Conservation (phyloP, 2,329 filamentous ascomycete genomes). For the Sporothrix dimorphospora region DNA sequence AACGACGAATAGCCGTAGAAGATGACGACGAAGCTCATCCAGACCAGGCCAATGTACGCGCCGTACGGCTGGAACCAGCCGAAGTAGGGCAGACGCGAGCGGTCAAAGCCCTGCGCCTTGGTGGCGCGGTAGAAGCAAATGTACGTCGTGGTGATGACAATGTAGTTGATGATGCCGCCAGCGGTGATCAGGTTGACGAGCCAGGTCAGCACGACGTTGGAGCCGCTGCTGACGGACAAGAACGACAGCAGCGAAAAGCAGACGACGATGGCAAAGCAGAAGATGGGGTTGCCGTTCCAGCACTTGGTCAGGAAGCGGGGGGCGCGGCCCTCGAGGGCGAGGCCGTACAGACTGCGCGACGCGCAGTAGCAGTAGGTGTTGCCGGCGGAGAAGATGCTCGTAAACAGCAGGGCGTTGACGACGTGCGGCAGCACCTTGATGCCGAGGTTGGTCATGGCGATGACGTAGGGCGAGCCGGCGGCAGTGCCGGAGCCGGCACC, state of each 20-base stretch:
- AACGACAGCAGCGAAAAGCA: constrained; percentile 46
- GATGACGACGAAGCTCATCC: constrained; percentile 32
- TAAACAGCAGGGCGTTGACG: constrained; percentile 64
- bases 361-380: constrained; percentile 61
- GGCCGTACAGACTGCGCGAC: constrained; percentile 46
- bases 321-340: constrained; percentile 48
- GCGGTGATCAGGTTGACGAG: constrained; percentile 50
- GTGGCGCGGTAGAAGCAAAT: constrained; percentile 45
- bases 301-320: constrained; percentile 44
- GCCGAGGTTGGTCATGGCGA: constrained; percentile 69
- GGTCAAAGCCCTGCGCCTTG: constrained; percentile 44
- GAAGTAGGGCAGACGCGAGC: constrained; percentile 44
- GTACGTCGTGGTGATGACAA: constrained; percentile 47
- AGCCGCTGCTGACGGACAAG: constrained; percentile 45
- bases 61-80: constrained; percentile 46
- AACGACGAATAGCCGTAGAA: constrained; percentile 61
- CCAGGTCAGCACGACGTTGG: constrained; percentile 46
- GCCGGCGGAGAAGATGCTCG: constrained; percentile 61
- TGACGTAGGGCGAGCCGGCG: constrained; percentile 67
- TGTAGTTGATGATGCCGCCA: constrained; percentile 50
- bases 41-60: constrained; percentile 40
- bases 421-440: constrained; percentile 70
- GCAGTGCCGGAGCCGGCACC: constrained; percentile 46
- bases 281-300: constrained; percentile 46
- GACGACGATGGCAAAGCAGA: constrained; percentile 44